Percentiles rank a stretch among this genome's conserved stretches.
Conservation (phyloP, 192 early-diverging fungal species). For the Mortierella antarctica region DNA sequence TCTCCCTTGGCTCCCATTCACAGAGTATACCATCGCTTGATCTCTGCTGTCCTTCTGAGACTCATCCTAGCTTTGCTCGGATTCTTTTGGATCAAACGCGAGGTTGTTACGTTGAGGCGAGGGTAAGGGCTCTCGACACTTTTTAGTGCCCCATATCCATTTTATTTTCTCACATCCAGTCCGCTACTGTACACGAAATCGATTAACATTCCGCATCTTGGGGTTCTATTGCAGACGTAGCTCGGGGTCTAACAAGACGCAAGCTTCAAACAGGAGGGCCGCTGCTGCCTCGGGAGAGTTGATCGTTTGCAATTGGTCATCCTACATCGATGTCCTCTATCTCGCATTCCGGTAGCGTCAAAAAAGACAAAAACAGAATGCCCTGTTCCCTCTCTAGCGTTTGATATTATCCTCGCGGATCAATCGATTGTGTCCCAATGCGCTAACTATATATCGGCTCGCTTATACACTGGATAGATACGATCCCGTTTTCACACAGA, state of each 20-base stretch:
- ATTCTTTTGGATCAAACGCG: slow-evolving; percentile 78
- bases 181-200: neutral
- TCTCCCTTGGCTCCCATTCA: slow-evolving; percentile 46
- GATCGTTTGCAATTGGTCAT: slow-evolving; percentile 83
- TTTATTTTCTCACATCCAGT: neutral
- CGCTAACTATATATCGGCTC: slow-evolving; percentile 7
- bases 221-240: slow-evolving; percentile 27
- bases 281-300: slow-evolving; percentile 71
- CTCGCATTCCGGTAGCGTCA: slow-evolving; percentile 68
- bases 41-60: slow-evolving; percentile 59
- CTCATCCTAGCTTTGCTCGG: slow-evolving; percentile 74
- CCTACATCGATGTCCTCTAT: slow-evolving; percentile 87
- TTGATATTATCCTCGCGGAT: neutral
- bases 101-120: slow-evolving; percentile 70
- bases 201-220: neutral
- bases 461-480: slow-evolving; percentile 52
- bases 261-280: slow-evolving; percentile 20
- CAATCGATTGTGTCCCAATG: neutral
- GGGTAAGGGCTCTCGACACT: slow-evolving; percentile 60
- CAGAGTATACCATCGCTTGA: slow-evolving; percentile 46
- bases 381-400: neutral
- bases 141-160: neutral
- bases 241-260: slow-evolving; percentile 20
- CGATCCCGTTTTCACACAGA: slow-evolving; percentile 71
- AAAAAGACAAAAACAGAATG: neutral